A percentile compares a stretch with the other conserved stretches of the same genome.
Evolutionary conservation across 306 rosid species (phyloP).

Genomic region (Ormosia semicastrata): DNA sequence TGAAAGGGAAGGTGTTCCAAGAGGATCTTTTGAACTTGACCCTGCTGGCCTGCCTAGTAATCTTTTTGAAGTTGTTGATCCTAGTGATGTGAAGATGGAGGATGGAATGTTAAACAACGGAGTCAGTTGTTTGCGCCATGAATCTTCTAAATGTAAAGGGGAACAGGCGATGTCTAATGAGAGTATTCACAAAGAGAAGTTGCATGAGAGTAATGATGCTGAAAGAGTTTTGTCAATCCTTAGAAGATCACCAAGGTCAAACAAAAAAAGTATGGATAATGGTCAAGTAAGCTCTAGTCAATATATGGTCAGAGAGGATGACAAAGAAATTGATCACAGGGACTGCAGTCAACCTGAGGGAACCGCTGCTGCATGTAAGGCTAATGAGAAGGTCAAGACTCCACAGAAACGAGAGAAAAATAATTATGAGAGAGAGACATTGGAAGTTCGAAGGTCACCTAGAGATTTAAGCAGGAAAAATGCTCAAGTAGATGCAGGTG

Average conservation of each 20-base stretch:
- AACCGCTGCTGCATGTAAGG: constrained; percentile 28
- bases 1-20: constrained; percentile 73
- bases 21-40: constrained; percentile 84
- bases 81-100: constrained; percentile 30
- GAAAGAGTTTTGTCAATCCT: constrained; percentile 30
- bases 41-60: constrained; percentile 69
- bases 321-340: constrained; percentile 19
- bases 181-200: constrained; percentile 16
- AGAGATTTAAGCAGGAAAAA: constrained; percentile 55
- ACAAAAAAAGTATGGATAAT: constrained; percentile 11
- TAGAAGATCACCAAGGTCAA: constrained; percentile 51
- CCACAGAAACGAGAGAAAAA: constrained; percentile 48
- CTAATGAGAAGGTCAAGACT: constrained; percentile 32
- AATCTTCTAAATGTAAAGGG: constrained; percentile 32
- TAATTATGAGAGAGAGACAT: constrained; percentile 22
- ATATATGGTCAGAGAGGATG: constrained; percentile 15
- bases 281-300: constrained; percentile 28
- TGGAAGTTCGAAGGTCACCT: constrained; percentile 53
- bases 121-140: constrained; percentile 3
- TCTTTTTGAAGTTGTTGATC: constrained; percentile 33
- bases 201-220: constrained; percentile 19
- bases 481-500: constrained; percentile 33
- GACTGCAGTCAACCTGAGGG: constrained; percentile 21
- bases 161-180: constrained; percentile 31
- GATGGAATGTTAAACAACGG: constrained; percentile 22